These are phyloP conservation scores for Rehmannia glutinosa DNA, from an alignment of 257 asterid genomes.

Conservation along the genomic window DNA sequence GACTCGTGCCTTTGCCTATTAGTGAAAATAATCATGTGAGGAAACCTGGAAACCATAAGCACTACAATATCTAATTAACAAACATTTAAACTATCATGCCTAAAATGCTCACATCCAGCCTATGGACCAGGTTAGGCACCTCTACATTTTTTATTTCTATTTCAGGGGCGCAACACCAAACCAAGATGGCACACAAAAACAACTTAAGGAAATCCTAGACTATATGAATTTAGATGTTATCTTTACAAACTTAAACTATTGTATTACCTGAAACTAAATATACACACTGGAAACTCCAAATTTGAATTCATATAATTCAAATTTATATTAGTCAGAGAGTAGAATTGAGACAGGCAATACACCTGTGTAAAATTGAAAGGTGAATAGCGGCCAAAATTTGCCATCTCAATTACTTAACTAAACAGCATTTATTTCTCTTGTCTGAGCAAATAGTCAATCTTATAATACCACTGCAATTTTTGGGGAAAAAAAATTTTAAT, in stretches of 20 bases:
- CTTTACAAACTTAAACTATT: not conserved
- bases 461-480: not conserved
- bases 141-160: no score
- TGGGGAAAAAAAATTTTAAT: not conserved
- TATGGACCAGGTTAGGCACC: no score
- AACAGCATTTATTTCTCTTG: not conserved
- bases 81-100: not conserved
- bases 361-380: no score
- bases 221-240: not conserved
- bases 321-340: no score
- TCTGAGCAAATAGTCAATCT: not conserved
- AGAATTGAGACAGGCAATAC: no score
- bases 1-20: slow-evolving; percentile 57
- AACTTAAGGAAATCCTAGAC: not conserved
- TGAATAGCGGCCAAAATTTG: not conserved
- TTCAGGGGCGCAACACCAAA: no score
- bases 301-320: no score
- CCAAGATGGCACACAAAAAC: no score
- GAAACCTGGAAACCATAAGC: not conserved
- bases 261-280: not conserved
- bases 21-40: not conserved
- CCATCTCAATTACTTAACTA: not conserved
- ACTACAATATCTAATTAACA: not conserved
- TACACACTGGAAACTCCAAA: no score
- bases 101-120: not conserved